Percentiles rank a stretch among this genome's conserved stretches.
phyloP scores from a whole-genome alignment of 306 rosid species.

The Delonix regia region DNA sequence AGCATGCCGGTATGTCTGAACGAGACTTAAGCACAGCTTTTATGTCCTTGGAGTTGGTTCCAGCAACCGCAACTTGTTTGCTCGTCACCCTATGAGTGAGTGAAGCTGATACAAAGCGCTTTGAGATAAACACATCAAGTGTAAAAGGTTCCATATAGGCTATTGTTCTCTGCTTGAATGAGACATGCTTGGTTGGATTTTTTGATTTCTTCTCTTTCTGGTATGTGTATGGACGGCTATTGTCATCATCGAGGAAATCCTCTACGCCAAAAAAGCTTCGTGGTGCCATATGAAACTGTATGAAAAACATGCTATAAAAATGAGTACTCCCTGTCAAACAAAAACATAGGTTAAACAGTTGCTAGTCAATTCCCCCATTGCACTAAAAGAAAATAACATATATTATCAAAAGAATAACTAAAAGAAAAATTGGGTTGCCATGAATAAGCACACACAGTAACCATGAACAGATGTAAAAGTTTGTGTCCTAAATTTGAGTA shows the following conservation, averaged over 20 bases:
- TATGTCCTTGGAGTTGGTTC: constrained; percentile 95
- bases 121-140: constrained; percentile 90
- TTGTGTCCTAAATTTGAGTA: neutral
- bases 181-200: constrained; percentile 81
- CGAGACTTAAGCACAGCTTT: constrained; percentile 86
- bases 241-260: constrained; percentile 85
- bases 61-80: constrained; percentile 96
- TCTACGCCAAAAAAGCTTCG: constrained; percentile 97
- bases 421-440: neutral
- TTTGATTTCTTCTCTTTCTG: constrained; percentile 85
- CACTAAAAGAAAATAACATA: neutral
- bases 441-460: neutral
- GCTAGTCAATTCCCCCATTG: neutral
- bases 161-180: constrained; percentile 84
- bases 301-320: constrained; percentile 9
- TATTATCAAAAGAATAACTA: neutral
- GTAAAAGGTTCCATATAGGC: constrained; percentile 97
- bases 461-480: neutral
- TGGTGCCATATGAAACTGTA: constrained; percentile 66
- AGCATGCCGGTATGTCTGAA: constrained; percentile 90
- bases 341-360: neutral
- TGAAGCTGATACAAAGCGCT: constrained; percentile 90
- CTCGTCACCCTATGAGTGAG: constrained; percentile 89
- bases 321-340: neutral
- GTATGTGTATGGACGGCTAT: constrained; percentile 88